Evolutionary conservation across 176 grass and related monocot genomes (phyloP).

Genomic region (Eragrostis curvula): DNA sequence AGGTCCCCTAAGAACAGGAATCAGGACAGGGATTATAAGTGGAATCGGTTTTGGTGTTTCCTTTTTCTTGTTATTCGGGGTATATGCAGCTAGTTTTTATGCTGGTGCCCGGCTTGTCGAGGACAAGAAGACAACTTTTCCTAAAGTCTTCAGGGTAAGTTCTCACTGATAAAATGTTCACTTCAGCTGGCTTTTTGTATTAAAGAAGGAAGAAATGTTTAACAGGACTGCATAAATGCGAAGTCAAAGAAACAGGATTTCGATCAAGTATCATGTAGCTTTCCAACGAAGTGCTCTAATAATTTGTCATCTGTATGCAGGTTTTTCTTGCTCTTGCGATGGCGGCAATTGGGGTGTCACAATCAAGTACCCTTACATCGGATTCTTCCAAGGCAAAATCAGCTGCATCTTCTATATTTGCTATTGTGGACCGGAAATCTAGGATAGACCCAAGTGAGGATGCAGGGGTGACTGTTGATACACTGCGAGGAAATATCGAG

Average conservation of each 20-base stretch:
- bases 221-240: not conserved
- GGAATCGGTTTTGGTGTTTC: constrained; percentile 88
- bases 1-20: constrained; percentile 72
- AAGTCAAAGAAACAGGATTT: constrained; percentile 19
- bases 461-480: constrained; percentile 62
- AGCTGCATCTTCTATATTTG: constrained; percentile 87
- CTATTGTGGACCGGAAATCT: constrained; percentile 84
- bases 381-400: constrained; percentile 90
- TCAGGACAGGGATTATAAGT: constrained; percentile 84
- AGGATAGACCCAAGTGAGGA: constrained; percentile 92
- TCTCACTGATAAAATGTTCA: not conserved
- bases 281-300: constrained; percentile 21
- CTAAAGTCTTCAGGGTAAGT: constrained; percentile 89
- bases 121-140: constrained; percentile 79
- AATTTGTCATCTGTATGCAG: constrained; percentile 40
- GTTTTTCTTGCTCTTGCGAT: constrained; percentile 97
- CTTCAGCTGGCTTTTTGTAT: not conserved
- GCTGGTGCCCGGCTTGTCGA: constrained; percentile 89
- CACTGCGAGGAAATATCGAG: constrained; percentile 72
- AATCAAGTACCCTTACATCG: constrained; percentile 89
- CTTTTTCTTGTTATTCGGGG: constrained; percentile 91
- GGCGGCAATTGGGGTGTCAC: constrained; percentile 90
- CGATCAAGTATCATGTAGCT: not conserved
- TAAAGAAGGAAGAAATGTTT: constrained; percentile 1
- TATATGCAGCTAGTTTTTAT: constrained; percentile 94